These are phyloP conservation scores for Paramecium pentaurelia DNA, from an alignment of 73 alveolate genomes.

Conservation along the genomic window DNA sequence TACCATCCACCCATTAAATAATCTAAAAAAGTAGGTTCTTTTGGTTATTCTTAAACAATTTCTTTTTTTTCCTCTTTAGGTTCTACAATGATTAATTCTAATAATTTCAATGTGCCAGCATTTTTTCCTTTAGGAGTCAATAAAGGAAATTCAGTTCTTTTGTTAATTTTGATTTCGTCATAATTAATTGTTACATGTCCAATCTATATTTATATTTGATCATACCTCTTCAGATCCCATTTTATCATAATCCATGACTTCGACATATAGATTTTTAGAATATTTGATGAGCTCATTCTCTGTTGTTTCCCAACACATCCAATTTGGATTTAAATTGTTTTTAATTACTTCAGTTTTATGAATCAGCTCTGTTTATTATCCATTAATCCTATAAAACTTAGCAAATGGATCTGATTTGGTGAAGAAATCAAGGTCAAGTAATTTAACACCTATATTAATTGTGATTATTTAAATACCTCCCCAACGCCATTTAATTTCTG, in stretches of 20 bases:
- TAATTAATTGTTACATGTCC: conserved; percentile 30
- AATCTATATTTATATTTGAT: not conserved
- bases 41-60: not conserved
- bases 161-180: not conserved
- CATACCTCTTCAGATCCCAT: not conserved
- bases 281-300: not conserved
- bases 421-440: conserved; percentile 19
- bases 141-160: not conserved
- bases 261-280: not conserved
- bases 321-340: conserved; percentile 26
- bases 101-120: conserved; percentile 30
- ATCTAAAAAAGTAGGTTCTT: conserved; percentile 1
- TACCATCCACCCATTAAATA: conserved; percentile 29
- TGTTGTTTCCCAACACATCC: conserved; percentile 44
- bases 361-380: not conserved
- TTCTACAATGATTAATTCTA: not conserved
- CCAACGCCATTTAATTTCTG: conserved; percentile 34
- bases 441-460: not conserved
- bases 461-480: not conserved
- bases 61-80: not conserved
- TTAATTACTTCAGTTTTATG: conserved; percentile 30
- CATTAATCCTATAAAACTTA: not conserved
- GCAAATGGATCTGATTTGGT: conserved; percentile 36
- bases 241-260: conserved; percentile 34
- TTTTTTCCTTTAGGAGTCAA: not conserved